Conservation (phyloP, 202 grass and related monocot genomes). For the Setaria italica region DNA sequence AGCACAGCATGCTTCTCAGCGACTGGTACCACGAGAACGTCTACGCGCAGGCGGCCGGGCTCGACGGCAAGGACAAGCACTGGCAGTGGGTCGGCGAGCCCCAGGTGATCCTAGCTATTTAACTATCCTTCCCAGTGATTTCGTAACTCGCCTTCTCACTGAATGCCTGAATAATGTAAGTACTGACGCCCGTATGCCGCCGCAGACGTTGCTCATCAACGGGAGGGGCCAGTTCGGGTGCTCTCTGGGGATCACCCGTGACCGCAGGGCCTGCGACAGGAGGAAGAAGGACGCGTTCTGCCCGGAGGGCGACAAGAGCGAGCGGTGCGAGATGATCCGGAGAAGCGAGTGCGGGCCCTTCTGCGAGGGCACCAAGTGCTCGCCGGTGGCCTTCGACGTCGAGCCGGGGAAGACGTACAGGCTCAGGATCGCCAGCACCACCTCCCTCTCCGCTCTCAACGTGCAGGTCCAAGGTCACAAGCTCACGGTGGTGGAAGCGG, state of each 20-base stretch:
- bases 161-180: too few relatives aligned
- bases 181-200: too few relatives aligned
- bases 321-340: neutral
- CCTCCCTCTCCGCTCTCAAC: constrained; percentile 69
- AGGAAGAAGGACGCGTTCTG: too few relatives aligned
- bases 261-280: too few relatives aligned
- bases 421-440: constrained; percentile 75
- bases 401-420: constrained; percentile 60
- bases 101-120: too few relatives aligned
- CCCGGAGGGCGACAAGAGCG: neutral
- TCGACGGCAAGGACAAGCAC: constrained; percentile 56
- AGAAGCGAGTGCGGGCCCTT: constrained; percentile 9
- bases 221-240: too few relatives aligned
- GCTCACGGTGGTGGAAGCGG: constrained; percentile 66
- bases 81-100: constrained; percentile 34
- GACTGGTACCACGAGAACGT: constrained; percentile 85
- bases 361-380: neutral
- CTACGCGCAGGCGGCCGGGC: constrained; percentile 65
- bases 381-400: neutral
- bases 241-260: too few relatives aligned
- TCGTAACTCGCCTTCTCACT: too few relatives aligned
- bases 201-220: too few relatives aligned
- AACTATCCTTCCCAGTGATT: too few relatives aligned
- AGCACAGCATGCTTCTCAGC: constrained; percentile 39
- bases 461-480: constrained; percentile 62